Conservation (phyloP, 2,329 filamentous ascomycete species). For the Apiospora pterosperma region DNA sequence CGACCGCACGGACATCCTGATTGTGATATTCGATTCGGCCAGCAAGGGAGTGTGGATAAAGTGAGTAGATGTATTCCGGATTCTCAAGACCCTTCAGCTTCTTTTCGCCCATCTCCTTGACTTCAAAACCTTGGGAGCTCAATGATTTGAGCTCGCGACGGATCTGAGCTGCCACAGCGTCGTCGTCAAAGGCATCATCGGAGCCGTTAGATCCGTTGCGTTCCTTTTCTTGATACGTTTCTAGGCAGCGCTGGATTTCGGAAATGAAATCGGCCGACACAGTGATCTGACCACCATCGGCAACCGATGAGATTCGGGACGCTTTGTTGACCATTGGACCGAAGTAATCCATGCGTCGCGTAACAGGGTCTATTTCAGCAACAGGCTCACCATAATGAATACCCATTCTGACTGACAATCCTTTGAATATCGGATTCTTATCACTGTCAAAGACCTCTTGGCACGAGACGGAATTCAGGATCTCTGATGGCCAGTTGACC, state of each 20-base stretch:
- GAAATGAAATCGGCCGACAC: conserved; percentile 97
- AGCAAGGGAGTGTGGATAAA: conserved; percentile 86
- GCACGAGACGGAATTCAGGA: conserved; percentile 81
- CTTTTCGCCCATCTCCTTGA: conserved; percentile 92
- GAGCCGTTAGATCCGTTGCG: conserved; percentile 64
- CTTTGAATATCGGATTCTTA: conserved; percentile 85
- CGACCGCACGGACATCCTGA: conserved; percentile 32
- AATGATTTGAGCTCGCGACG: conserved; percentile 83
- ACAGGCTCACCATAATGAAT: conserved; percentile 94
- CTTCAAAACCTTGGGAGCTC: conserved; percentile 89
- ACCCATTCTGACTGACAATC: conserved; percentile 94
- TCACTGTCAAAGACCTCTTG: conserved; percentile 81
- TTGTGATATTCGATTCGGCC: conserved; percentile 73
- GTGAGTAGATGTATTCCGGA: conserved; percentile 89
- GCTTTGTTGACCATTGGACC: conserved; percentile 99
- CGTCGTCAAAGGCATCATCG: conserved; percentile 74
- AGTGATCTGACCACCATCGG: conserved; percentile 94
- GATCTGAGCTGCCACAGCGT: conserved; percentile 71
- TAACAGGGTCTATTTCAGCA: conserved; percentile 93
- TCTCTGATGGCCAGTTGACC: conserved; percentile 89
- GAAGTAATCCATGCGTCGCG: conserved; percentile 98
- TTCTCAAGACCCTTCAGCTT: conserved; percentile 98
- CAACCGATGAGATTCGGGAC: conserved; percentile 87
- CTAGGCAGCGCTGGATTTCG: conserved; percentile 87
- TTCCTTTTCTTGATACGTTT: conserved; percentile 85